Evolutionary conservation across 2,329 filamentous ascomycete genomes (phyloP).

Genomic region (Phialocephala subalpina): DNA sequence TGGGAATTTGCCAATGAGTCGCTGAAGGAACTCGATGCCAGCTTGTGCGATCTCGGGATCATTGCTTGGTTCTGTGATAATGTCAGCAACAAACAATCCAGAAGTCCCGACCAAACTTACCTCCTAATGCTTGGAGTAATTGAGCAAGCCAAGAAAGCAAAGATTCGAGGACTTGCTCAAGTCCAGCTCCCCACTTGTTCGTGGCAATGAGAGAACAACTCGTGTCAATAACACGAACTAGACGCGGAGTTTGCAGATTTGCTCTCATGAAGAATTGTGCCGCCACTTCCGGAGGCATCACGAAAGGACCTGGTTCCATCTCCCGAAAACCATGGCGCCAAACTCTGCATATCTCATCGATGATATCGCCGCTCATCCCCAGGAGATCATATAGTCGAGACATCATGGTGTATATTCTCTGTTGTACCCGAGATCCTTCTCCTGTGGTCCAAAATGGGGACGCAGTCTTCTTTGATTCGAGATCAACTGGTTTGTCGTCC

Average conservation of each 20-base stretch:
- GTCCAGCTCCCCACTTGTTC: constrained; percentile 55
- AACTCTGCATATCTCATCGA: constrained; percentile 76
- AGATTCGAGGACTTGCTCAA: constrained; percentile 56
- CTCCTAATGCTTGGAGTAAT: constrained; percentile 68
- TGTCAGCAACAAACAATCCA: constrained; percentile 1
- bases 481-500: constrained; percentile 71
- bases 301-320: constrained; percentile 76
- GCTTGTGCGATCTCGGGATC: constrained; percentile 78
- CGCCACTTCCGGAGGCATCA: constrained; percentile 72
- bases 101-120: constrained; percentile 47
- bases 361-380: constrained; percentile 68
- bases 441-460: constrained; percentile 55
- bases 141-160: constrained; percentile 69
- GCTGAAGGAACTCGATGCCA: constrained; percentile 75
- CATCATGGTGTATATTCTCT: constrained; percentile 59
- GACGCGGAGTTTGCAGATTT: constrained; percentile 64
- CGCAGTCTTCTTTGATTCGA: constrained; percentile 60
- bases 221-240: constrained; percentile 68
- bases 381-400: constrained; percentile 61
- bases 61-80: constrained; percentile 57
- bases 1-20: constrained; percentile 67
- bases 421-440: constrained; percentile 57
- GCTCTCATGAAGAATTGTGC: constrained; percentile 71
- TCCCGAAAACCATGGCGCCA: constrained; percentile 81
- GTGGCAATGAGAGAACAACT: constrained; percentile 75